These are phyloP conservation scores for Coniosporium apollinis DNA, from an alignment of 495 filamentous ascomycete species.

Conservation along the genomic window DNA sequence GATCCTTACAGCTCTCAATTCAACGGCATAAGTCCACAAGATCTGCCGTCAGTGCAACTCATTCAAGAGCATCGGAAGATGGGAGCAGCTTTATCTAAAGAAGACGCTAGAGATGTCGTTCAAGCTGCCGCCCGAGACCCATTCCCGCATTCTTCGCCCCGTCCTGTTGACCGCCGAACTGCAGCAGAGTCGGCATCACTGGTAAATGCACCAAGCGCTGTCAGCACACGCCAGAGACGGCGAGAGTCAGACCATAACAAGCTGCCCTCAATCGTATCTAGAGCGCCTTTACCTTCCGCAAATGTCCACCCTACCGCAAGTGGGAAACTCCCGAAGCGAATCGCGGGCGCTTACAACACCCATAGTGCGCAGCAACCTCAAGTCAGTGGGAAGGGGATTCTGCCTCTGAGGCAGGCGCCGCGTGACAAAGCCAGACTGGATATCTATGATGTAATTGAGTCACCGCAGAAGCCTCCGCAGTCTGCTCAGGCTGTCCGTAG, in stretches of 20 bases:
- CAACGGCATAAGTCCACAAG: not conserved
- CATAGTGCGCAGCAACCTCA: not conserved
- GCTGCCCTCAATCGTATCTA: not conserved
- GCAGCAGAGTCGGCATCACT: conserved; percentile 1
- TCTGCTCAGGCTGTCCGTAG: not conserved
- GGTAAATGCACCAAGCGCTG: not conserved
- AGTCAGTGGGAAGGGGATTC: too few species aligned
- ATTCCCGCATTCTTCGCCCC: not conserved
- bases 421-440: not conserved
- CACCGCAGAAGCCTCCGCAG: not conserved
- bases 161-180: not conserved
- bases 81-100: conserved; percentile 2
- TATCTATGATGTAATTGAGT: not conserved
- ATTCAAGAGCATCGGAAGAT: conserved; percentile 3
- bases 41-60: conserved; percentile 1
- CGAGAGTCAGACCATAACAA: not conserved
- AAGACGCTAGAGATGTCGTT: conserved; percentile 1
- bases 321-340: not conserved
- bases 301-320: not conserved
- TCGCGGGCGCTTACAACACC: not conserved
- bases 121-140: not conserved
- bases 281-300: not conserved
- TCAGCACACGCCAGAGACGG: not conserved
- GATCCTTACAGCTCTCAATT: not conserved
- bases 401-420: too few species aligned